Evolutionary conservation across 495 filamentous ascomycete species (phyloP).

Genomic region (Delitschia confertaspora): DNA sequence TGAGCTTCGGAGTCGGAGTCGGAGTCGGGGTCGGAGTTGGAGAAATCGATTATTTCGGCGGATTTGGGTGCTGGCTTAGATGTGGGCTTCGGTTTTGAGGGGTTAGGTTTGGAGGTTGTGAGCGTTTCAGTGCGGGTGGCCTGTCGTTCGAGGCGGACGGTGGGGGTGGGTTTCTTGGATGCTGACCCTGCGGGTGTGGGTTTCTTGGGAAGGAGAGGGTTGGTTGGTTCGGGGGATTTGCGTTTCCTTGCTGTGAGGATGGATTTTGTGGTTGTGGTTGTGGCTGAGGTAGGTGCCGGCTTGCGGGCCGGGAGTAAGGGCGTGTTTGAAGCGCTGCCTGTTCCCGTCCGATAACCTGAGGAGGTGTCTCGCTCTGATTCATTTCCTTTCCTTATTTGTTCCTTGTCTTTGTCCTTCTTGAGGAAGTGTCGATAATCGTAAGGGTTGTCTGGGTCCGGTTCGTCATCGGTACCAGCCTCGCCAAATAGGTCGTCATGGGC

Average conservation of each 20-base stretch:
- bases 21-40: constrained; percentile 15
- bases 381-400: constrained; percentile 28
- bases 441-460: constrained; percentile 46
- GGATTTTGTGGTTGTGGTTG: constrained; percentile 5
- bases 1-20: constrained; percentile 12
- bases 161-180: constrained; percentile 12
- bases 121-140: too few relatives aligned
- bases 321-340: constrained; percentile 29
- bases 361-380: constrained; percentile 27
- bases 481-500: constrained; percentile 35
- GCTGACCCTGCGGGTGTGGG: neutral
- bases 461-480: constrained; percentile 32
- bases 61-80: constrained; percentile 12
- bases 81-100: neutral
- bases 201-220: constrained; percentile 4
- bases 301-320: constrained; percentile 11
- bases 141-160: constrained; percentile 27
- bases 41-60: constrained; percentile 21
- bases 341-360: constrained; percentile 35
- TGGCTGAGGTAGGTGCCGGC: neutral
- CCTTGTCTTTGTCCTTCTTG: constrained; percentile 37
- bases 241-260: constrained; percentile 10
- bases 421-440: constrained; percentile 55
- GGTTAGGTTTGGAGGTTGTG: constrained; percentile 10
- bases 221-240: constrained; percentile 7